Evolutionary conservation across 202 grass and related monocot genomes (phyloP), one percentile per base, ranked within the genome.

Genomic region (Panicum virgatum): DNA sequence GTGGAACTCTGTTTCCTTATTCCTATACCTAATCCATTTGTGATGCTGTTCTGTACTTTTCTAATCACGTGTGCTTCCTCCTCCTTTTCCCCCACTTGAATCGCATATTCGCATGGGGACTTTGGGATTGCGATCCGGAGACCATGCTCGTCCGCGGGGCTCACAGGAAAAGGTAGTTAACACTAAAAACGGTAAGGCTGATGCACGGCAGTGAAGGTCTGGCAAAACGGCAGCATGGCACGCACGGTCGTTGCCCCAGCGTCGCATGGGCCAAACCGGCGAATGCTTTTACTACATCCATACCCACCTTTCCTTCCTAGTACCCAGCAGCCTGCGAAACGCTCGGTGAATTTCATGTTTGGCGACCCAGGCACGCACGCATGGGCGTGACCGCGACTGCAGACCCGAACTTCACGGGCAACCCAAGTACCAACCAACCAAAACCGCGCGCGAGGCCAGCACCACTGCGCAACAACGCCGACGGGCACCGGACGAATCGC

Each of bases 331-430:
- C n/a, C 5, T 36, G 61, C 61, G 29, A 34, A 63, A 63, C 7
- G 61, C 30, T 36, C 18, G 29, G 6, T n/a, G n/a, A 12, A 19
- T 52, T 7, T 12, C 30, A 9, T 37, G 19, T 56, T 38, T 37
- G 12, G 12, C 15, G 50, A 54, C 54, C 70, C 70, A 13, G 7
- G 50, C 32, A n/a, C n/a, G n/a, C n/a, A 23, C 19, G 48, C 70
- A 19, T 47, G 50, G n/a, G n/a, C 5, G 19, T 38, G 80, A 64
- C 32, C 5, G 69, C 32, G 57, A 82, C 69, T 45, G 15, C 32
- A 8, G 69, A 63, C 37, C 81, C 36, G 72, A 76, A 36, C 72
- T 83, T 83, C 81, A 75, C 81, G 50, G 42, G 60, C 71, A 56
- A 30, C 32, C 61, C 13, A 15, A 56, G 20, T 36, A 27, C 47